These are phyloP conservation scores for Lentinula novae-zelandiae DNA, from an alignment of 1,284 basidiomycete genomes.

Conservation along the genomic window DNA sequence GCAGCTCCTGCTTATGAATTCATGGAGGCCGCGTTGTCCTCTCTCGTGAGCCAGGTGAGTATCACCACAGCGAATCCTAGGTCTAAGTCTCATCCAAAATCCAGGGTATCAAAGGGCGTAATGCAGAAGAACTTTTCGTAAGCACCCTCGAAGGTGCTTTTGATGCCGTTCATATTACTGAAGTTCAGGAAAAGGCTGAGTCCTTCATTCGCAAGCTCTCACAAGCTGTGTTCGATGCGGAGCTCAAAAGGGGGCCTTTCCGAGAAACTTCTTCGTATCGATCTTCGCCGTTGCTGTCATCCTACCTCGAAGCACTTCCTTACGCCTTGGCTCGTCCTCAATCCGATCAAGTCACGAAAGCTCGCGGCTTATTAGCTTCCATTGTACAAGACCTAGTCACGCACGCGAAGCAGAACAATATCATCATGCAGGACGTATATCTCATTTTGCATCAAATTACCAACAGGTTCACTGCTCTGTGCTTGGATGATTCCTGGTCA, in stretches of 20 bases:
- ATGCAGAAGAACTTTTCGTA: constrained; percentile 73
- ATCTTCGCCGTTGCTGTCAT: constrained; percentile 59
- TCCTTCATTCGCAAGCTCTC: constrained; percentile 67
- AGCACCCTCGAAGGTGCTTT: constrained; percentile 75
- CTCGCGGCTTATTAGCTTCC: constrained; percentile 54
- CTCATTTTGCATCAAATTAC: constrained; percentile 76
- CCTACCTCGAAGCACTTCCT: constrained; percentile 77
- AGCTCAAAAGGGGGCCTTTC: constrained; percentile 54
- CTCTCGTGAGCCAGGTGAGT: constrained; percentile 74
- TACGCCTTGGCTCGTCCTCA: constrained; percentile 67
- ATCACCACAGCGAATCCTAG: neutral
- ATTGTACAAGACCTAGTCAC: constrained; percentile 70
- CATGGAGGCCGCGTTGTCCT: constrained; percentile 70
- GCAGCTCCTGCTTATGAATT: constrained; percentile 77
- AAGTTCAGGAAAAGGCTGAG: constrained; percentile 68
- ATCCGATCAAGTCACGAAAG: constrained; percentile 54
- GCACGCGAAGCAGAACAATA: constrained; percentile 44
- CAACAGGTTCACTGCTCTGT: constrained; percentile 77
- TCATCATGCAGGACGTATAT: constrained; percentile 51
- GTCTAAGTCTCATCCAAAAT: constrained; percentile 9
- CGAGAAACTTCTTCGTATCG: constrained; percentile 52
- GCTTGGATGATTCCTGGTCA: constrained; percentile 86
- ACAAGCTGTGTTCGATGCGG: constrained; percentile 63
- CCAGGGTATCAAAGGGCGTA: constrained; percentile 71
- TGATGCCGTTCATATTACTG: constrained; percentile 71